These are phyloP conservation scores for Blastomyces parvus DNA, from an alignment of 2,329 filamentous ascomycete genomes.

Conservation along the genomic window DNA sequence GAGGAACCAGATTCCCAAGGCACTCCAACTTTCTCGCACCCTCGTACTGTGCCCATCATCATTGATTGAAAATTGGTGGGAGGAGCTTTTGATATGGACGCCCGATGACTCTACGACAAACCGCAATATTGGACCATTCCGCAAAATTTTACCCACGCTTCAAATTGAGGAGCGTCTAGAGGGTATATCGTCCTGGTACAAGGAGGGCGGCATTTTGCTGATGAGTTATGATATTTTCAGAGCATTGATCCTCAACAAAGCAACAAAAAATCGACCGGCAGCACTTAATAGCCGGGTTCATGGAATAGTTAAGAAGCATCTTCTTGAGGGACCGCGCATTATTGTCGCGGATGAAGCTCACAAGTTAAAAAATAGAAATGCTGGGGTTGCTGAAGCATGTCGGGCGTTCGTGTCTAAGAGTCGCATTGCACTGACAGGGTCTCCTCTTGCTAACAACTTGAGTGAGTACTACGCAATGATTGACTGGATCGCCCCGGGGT, in stretches of 20 bases:
- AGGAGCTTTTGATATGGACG: constrained; percentile 65
- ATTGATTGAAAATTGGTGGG: constrained; percentile 71
- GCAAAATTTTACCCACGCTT: constrained; percentile 40
- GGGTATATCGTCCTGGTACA: constrained; percentile 51
- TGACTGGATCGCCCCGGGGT: constrained; percentile 73
- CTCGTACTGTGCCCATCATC: constrained; percentile 67
- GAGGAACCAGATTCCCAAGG: constrained; percentile 56
- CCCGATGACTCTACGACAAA: constrained; percentile 27
- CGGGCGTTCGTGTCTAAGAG: constrained; percentile 54
- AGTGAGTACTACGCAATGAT: constrained; percentile 80
- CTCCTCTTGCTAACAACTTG: constrained; percentile 75
- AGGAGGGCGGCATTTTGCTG: constrained; percentile 61
- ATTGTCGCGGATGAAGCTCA: constrained; percentile 84
- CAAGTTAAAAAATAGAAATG: constrained; percentile 56
- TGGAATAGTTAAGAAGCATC: constrained; percentile 34
- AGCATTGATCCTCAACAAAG: constrained; percentile 32
- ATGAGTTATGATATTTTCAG: constrained; percentile 64
- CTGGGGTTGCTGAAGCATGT: constrained; percentile 47
- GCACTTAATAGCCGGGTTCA: constrained; percentile 31
- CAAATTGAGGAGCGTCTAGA: constrained; percentile 32
- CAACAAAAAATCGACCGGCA: constrained; percentile 19
- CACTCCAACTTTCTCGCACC: constrained; percentile 53
- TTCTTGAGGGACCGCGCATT: constrained; percentile 57
- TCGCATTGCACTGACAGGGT: constrained; percentile 77
- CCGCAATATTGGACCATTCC: constrained; percentile 7